Evolutionary conservation across 2,329 filamentous ascomycete genomes (phyloP), one percentile per base, ranked within the genome.

Genomic region (Hypoxylon sp.): DNA sequence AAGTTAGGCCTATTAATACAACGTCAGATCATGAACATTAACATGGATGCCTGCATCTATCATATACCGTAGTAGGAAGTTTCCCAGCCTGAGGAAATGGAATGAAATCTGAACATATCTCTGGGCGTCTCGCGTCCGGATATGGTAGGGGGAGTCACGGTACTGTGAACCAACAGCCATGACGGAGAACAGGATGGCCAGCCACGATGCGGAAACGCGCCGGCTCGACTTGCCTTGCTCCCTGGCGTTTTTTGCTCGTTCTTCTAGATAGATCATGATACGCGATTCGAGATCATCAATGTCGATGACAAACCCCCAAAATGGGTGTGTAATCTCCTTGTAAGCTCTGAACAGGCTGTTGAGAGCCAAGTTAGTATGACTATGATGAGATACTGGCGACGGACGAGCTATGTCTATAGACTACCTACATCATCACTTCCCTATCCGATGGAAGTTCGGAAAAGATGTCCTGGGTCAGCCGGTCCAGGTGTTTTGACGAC

Each of bases 251-350:
- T 83, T 82, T 4, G 83, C 84, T 42, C 86, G 79, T 55, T 88
- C 85, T 64, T 88, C 86, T 1, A 88, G 76, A 62, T 88, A 88
- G 18, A 85, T 78, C 79, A 88, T 87, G 42, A 88, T 76, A 59
- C 82, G 84, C 3, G 83, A 82, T 65, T 88, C 86, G 23, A 88
- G 80, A 49, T 87, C 85, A 53, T 87, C 84, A 50, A 88, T 84
- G 63, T 88, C 85, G 55, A 87, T 81, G 15, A 88, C 83, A 46
- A 88, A 86, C 1, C 85, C 85, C 86, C 86, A 88, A 64, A 88
- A 88, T 1, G 84, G 84, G 45, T 88, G 86, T 1, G 86, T 83
- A 20, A 87, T 85, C 67, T 88, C 84, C 70, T 88, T 88, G 74
- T 88, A 88, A 1, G 85, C 84, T 40, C 83, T 81, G 67, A 88